Base-by-base conservation (phyloP, 208 protist species). In the Naegleria lovaniensis region DNA sequence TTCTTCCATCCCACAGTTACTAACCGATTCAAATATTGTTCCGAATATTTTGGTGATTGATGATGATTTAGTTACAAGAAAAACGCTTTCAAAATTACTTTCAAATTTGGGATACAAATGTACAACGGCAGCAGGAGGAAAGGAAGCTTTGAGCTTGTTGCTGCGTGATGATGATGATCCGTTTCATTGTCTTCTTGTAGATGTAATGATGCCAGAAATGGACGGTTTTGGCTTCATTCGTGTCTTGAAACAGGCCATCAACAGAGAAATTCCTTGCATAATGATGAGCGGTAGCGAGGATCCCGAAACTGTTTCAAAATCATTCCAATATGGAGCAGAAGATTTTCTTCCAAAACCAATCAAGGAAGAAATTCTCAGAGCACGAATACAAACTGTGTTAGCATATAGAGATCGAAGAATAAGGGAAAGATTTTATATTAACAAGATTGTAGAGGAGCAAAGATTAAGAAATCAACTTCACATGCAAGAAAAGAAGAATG, bases 261-360 rank as follows among this genome's bases (percentile, higher is more conserved):
- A 55, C 7, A 59, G n/a, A 40, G 48, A 89, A 89, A 89, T 89
- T 75, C 85, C 85, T 29, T 88, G 41, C 19, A 88, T 88, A 16
- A 41, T 89, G 85, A 89, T 89, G 85, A 51, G 36, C 16, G 85
- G 48, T 22, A 67, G 48, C 39, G 85, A 89, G 39, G 85, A 89
- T 15, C 85, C 41, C 39, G 48, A 67, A 67, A 89, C 48, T 5
- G 25, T 89, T 0, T 9, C 85, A 25, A 89, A 89, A 40, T 39
- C n/a, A 19, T 89, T 89, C 25, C 48, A 89, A 89, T 58, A 11
- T 25, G 85, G 85, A 67, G 85, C 85, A 2, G 85, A 89, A 67
- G 85, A 89, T 67, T 89, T 67, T 36, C 51, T 89, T 25, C 48
- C 85, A 16, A 89, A 89, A 89, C 85, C 85, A 22, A 89, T 89